Evolutionary conservation across 1,284 basidiomycete species (phyloP).

Genomic region (Marasmius tenuissimus): DNA sequence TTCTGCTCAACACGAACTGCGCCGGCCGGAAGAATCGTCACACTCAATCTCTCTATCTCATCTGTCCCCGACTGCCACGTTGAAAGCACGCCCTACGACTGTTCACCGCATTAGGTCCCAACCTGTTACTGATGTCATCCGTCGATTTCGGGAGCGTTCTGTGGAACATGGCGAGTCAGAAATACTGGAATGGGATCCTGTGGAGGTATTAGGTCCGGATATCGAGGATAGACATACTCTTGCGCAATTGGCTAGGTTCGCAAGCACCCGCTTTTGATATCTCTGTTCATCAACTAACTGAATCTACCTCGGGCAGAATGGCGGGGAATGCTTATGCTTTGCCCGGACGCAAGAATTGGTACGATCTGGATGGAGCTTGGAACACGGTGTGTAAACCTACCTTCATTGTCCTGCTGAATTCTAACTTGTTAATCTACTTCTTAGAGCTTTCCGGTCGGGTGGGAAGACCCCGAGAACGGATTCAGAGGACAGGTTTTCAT

Average conservation of each 20-base stretch:
- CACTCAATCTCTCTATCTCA: not conserved
- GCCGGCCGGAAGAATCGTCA: not conserved
- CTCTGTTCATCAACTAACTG: not conserved
- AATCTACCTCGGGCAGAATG: conserved; percentile 62
- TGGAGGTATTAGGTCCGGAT: conserved; percentile 64
- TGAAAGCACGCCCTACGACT: conserved; percentile 54
- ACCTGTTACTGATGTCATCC: conserved; percentile 35
- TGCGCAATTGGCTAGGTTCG: conserved; percentile 57
- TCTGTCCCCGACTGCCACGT: conserved; percentile 11
- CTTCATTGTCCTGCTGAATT: not conserved
- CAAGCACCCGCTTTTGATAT: not conserved
- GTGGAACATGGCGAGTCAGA: conserved; percentile 48
- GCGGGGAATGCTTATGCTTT: conserved; percentile 86
- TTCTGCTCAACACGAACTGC: not conserved
- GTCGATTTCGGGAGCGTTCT: conserved; percentile 54
- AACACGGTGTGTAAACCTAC: conserved; percentile 56
- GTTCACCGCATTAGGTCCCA: conserved; percentile 62
- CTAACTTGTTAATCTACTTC: not conserved
- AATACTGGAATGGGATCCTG: conserved; percentile 55
- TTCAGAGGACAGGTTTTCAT: conserved; percentile 91
- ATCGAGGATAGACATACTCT: conserved; percentile 82
- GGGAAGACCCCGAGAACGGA: conserved; percentile 80
- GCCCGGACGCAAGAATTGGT: conserved; percentile 76
- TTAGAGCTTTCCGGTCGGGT: conserved; percentile 88
- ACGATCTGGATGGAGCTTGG: conserved; percentile 75